Evolutionary conservation across 2,329 filamentous ascomycete genomes (phyloP).

Genomic region (Knoxdaviesia proteae): DNA sequence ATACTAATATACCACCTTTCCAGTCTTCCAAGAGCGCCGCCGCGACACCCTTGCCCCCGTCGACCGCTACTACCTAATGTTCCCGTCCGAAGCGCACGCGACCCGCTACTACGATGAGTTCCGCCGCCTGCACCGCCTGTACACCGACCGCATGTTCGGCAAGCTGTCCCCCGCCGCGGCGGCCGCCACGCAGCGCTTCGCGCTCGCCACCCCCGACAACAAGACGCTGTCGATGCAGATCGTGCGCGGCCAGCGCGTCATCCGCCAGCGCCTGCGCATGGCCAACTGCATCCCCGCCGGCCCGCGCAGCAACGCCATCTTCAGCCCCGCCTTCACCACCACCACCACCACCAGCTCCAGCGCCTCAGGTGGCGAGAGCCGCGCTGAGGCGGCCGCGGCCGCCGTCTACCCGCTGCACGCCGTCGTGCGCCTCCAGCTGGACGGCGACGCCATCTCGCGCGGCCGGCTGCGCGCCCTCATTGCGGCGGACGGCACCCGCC

Average conservation of each 20-base stretch:
- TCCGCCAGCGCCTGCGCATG: slow-evolving; percentile 4
- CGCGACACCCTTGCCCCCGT: slow-evolving; percentile 38
- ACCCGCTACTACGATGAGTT: slow-evolving; percentile 30
- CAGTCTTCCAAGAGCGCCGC: slow-evolving; percentile 44
- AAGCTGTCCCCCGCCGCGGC: slow-evolving; percentile 2
- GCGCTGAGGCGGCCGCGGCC: too few species aligned
- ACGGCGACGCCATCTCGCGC: slow-evolving; percentile 11
- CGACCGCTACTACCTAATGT: slow-evolving; percentile 50
- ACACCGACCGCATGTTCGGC: slow-evolving; percentile 20
- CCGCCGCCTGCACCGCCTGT: slow-evolving; percentile 13
- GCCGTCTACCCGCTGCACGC: slow-evolving; percentile 10
- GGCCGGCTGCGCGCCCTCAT: slow-evolving; percentile 16
- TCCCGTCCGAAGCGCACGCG: slow-evolving; percentile 37
- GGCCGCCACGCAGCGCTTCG: slow-evolving; percentile 4
- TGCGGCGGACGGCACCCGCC: slow-evolving; percentile 18
- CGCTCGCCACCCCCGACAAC: slow-evolving; percentile 4
- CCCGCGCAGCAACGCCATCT: too few species aligned
- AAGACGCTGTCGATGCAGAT: slow-evolving; percentile 4
- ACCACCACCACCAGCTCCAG: too few species aligned
- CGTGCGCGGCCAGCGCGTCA: slow-evolving; percentile 2
- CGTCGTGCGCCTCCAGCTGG: slow-evolving; percentile 13
- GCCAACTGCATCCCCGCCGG: background rate
- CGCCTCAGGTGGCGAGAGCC: too few species aligned
- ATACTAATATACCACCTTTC: slow-evolving; percentile 3
- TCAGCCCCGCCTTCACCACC: too few species aligned